phyloP scores from a whole-genome alignment of 1,139 yeast genomes.

The Pichia terricola region DNA sequence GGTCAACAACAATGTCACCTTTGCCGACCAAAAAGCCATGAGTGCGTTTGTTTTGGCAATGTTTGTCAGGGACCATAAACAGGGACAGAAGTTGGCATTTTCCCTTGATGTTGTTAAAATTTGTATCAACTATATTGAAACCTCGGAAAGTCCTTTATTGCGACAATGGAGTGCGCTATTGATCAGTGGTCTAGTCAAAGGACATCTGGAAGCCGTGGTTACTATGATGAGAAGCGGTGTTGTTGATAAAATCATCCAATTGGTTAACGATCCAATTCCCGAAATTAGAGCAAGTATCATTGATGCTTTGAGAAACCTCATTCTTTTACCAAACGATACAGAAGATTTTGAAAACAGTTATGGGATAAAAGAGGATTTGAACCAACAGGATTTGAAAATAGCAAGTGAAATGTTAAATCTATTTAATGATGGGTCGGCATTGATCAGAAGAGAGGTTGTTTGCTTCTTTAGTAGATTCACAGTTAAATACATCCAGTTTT shows the following conservation, averaged over 20 bases:
- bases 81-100: conserved; percentile 75
- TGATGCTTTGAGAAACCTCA: conserved; percentile 61
- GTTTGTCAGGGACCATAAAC: conserved; percentile 69
- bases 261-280: conserved; percentile 83
- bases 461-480: conserved; percentile 72
- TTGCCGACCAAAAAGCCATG: conserved; percentile 87
- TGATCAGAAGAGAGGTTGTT: conserved; percentile 79
- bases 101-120: conserved; percentile 65
- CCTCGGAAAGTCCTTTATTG: conserved; percentile 73
- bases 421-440: conserved; percentile 78
- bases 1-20: conserved; percentile 18
- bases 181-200: conserved; percentile 67
- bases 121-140: conserved; percentile 55
- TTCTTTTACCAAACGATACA: conserved; percentile 36
- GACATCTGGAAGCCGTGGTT: conserved; percentile 69
- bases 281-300: conserved; percentile 87
- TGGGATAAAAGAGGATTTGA: conserved; percentile 31
- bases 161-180: conserved; percentile 89
- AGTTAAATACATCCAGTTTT: conserved; percentile 59
- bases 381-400: conserved; percentile 44
- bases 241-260: conserved; percentile 42
- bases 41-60: conserved; percentile 83
- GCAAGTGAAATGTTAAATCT: conserved; percentile 40
- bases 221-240: conserved; percentile 60
- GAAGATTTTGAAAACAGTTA: conserved; percentile 18